phyloP scores from a whole-genome alignment of 352 stramenopile genomes.

The Pythium dissotocum region DNA sequence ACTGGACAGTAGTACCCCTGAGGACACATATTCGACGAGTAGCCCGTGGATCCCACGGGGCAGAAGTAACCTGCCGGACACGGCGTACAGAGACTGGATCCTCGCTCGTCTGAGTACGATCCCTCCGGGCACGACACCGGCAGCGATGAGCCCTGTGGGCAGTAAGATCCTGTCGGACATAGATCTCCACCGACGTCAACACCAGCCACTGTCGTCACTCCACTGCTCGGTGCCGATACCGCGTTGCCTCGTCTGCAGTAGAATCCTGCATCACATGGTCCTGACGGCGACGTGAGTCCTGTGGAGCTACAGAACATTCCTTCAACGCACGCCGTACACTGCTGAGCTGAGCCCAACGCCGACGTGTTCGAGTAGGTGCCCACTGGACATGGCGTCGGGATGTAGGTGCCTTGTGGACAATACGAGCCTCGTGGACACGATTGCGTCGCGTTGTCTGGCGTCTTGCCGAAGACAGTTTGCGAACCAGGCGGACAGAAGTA shows the following conservation, averaged over 20 bases:
- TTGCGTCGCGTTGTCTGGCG: constrained; percentile 32
- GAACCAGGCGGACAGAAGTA: constrained; percentile 56
- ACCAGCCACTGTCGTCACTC: constrained; percentile 3
- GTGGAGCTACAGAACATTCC: constrained; percentile 44
- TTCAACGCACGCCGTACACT: constrained; percentile 67
- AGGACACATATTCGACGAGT: constrained; percentile 60
- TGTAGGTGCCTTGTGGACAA: constrained; percentile 67
- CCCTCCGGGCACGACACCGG: constrained; percentile 60
- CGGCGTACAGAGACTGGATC: constrained; percentile 29
- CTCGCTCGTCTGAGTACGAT: constrained; percentile 57
- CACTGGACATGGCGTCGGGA: constrained; percentile 51
- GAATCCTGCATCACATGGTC: constrained; percentile 39
- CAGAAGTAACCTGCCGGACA: constrained; percentile 42
- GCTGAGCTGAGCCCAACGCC: constrained; percentile 33
- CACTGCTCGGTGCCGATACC: constrained; percentile 7
- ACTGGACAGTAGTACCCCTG: constrained; percentile 82
- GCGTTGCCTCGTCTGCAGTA: constrained; percentile 31
- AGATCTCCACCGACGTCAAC: constrained; percentile 23
- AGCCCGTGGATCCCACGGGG: constrained; percentile 39
- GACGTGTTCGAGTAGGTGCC: constrained; percentile 64
- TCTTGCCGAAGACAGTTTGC: constrained; percentile 46
- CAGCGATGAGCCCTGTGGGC: constrained; percentile 62
- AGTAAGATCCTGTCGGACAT: constrained; percentile 79
- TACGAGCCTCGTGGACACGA: constrained; percentile 66
- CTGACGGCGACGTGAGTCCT: constrained; percentile 40